Base-by-base conservation (phyloP, 2,329 filamentous ascomycete species). In the Epichloe festucae region DNA sequence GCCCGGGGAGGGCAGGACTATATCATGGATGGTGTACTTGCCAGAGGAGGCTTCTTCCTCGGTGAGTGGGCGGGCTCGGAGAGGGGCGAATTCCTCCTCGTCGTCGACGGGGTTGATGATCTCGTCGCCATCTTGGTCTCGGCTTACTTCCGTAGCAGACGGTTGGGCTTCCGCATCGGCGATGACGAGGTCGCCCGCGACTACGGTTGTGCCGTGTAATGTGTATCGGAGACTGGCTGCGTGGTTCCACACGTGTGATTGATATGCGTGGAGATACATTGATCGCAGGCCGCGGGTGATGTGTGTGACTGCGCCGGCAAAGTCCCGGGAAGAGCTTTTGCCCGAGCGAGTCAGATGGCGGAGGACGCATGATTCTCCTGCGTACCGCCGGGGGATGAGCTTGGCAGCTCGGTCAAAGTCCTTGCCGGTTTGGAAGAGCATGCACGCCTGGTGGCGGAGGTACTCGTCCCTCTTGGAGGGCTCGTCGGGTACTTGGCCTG, bases 241-340 rank as follows among this genome's bases (percentile, higher is more conserved):
- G 58, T 82, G 79, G 70, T 98, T 98, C 91, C 91, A 98, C 8
- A 98, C 83, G 39, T 89, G 79, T 5, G 87, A 95, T 67, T 98
- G 93, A 68, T 96, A 97, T 5, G 93, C 91, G 66, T 98, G 93
- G 15, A 95, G 84, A 64, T 97, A 98, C 86, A 98, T 96, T 53
- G 89, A 79, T 43, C 89, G 81, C 60, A 97, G 74, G 47, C 87
- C 88, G 17, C 90, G 79, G 23, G 85, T 86, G 55, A 98, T 90
- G 50, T 78, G 77, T 62, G 85, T 78, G 49, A 98, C 69, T 1
- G 93, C 89, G 23, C 90, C 90, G 54, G 87, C 76, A 64, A 81
- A 93, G 67, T 98, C 91, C 43, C 76, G 77, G 40, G 70, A 69
- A 21, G 75, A 73, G 52, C 68, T 62, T 31, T 56, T 63, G 43